A percentile compares a stretch with the other conserved stretches of the same genome.
Conservation (phyloP, 371 early-diverging fungal genomes). For the Polyrhizophydium stewartii region DNA sequence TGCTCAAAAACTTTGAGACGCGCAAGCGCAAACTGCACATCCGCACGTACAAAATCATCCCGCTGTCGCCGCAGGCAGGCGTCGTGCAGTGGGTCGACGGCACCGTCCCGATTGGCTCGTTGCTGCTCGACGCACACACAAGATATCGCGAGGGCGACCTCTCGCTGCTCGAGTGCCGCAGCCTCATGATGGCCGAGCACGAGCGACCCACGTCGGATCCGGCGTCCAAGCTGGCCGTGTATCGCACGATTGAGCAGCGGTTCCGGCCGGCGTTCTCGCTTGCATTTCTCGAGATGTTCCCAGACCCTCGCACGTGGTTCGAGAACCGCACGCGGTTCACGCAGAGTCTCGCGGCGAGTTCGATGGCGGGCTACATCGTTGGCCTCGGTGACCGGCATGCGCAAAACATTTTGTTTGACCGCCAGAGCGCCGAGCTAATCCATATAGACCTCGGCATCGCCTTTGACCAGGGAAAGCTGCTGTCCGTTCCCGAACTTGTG, state of each 20-base stretch:
- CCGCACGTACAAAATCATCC: constrained; percentile 93
- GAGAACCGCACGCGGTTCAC: constrained; percentile 68
- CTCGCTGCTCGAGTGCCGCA: constrained; percentile 54
- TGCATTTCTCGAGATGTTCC: constrained; percentile 34
- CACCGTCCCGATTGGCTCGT: constrained; percentile 62
- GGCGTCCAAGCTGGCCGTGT: constrained; percentile 28
- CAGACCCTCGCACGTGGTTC: constrained; percentile 56
- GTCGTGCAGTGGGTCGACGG: constrained; percentile 96
- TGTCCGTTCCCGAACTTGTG: constrained; percentile 94
- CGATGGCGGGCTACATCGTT: constrained; percentile 92
- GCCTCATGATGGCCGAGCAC: constrained; percentile 42
- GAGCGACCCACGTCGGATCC: constrained; percentile 16
- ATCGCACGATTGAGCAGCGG: constrained; percentile 17
- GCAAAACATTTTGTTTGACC: constrained; percentile 94
- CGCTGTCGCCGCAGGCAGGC: constrained; percentile 85
- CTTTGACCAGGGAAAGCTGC: constrained; percentile 89
- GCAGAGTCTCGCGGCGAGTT: constrained; percentile 88
- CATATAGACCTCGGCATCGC: constrained; percentile 99
- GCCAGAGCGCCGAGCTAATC: constrained; percentile 79
- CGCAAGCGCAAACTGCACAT: constrained; percentile 58
- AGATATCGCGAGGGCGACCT: constrained; percentile 21
- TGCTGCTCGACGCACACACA: constrained; percentile 17
- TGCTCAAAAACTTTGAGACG: constrained; percentile 58
- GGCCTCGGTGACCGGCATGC: constrained; percentile 98
- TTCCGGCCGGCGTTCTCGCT: constrained; percentile 36